Percentiles rank a stretch among this genome's conserved stretches.
Evolutionary conservation across 805 yeast genomes (phyloP).

Genomic region (Geotrichum ghanense): DNA sequence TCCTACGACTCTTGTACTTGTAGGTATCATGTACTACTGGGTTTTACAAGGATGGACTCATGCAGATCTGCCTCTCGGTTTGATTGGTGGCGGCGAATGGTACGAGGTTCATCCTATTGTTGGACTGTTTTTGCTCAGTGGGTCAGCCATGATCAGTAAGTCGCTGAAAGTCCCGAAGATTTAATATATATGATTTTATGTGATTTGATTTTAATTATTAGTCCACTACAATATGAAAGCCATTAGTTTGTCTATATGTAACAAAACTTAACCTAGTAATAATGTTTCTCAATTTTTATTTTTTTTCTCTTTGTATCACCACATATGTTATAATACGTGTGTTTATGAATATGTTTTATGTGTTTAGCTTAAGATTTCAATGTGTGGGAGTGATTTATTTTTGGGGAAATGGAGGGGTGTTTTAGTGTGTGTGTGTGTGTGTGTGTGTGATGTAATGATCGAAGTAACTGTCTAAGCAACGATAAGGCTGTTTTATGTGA

Average conservation of each 20-base stretch:
- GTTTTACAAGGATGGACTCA: conserved; percentile 37
- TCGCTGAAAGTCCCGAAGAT: conserved; percentile 87
- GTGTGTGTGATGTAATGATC: too few species aligned
- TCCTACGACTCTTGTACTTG: conserved; percentile 75
- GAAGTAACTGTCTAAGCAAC: too few species aligned
- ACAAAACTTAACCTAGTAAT: too few species aligned
- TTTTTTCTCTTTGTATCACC: too few species aligned
- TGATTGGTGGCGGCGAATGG: conserved; percentile 39
- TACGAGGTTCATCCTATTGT: conserved; percentile 69
- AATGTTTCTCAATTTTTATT: too few species aligned
- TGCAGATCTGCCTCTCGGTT: conserved; percentile 43
- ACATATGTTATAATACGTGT: too few species aligned
- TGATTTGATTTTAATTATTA: neutral
- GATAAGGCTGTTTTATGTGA: too few species aligned
- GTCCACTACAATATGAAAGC: neutral
- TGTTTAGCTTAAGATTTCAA: too few species aligned
- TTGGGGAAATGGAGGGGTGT: too few species aligned
- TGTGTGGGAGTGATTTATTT: too few species aligned
- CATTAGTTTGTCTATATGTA: neutral
- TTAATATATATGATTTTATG: conserved; percentile 19
- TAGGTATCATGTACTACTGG: conserved; percentile 57
- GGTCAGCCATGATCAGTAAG: conserved; percentile 86
- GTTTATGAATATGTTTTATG: too few species aligned
- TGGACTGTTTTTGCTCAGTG: conserved; percentile 58
- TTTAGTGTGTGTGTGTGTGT: too few species aligned